Conservation (phyloP, 352 stramenopile species). For the Phytophthora foliorum region DNA sequence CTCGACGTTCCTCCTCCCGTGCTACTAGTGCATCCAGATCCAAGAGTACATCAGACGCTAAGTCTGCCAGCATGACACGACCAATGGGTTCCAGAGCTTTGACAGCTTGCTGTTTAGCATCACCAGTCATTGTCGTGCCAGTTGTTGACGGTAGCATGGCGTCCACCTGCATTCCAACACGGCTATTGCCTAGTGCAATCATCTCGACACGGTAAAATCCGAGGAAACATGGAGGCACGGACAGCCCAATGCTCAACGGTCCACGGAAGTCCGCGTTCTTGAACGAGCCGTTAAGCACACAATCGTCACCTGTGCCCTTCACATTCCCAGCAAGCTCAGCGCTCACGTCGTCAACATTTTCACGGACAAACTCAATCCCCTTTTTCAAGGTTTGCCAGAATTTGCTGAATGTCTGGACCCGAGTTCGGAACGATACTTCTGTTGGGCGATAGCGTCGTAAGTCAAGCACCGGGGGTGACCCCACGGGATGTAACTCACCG, state of each 20-base stretch:
- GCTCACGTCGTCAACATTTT: conserved; percentile 68
- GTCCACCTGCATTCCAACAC: conserved; percentile 68
- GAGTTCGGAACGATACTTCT: conserved; percentile 55
- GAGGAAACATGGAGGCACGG: conserved; percentile 64
- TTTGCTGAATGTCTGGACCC: conserved; percentile 67
- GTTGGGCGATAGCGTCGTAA: conserved; percentile 53
- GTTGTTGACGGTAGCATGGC: conserved; percentile 48
- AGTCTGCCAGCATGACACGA: conserved; percentile 54
- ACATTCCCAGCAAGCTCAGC: conserved; percentile 57
- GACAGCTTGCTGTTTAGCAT: conserved; percentile 19
- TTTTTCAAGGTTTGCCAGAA: conserved; percentile 64
- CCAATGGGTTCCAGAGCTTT: conserved; percentile 47
- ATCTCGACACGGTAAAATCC: conserved; percentile 66
- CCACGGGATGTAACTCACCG: conserved; percentile 23
- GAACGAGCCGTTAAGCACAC: conserved; percentile 66
- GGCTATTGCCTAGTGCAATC: conserved; percentile 48
- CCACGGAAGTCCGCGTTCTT: conserved; percentile 67
- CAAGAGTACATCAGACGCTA: conserved; percentile 63
- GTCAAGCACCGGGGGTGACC: conserved; percentile 47
- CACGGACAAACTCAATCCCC: conserved; percentile 62
- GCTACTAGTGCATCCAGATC: conserved; percentile 68
- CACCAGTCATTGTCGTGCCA: conserved; percentile 11
- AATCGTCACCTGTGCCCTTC: conserved; percentile 62
- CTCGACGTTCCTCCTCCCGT: conserved; percentile 42
- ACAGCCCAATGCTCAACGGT: conserved; percentile 58